Percentiles rank a stretch among this genome's conserved stretches.
Evolutionary conservation across 495 filamentous ascomycete species (phyloP).

Genomic region (Annulohypoxylon bovei): DNA sequence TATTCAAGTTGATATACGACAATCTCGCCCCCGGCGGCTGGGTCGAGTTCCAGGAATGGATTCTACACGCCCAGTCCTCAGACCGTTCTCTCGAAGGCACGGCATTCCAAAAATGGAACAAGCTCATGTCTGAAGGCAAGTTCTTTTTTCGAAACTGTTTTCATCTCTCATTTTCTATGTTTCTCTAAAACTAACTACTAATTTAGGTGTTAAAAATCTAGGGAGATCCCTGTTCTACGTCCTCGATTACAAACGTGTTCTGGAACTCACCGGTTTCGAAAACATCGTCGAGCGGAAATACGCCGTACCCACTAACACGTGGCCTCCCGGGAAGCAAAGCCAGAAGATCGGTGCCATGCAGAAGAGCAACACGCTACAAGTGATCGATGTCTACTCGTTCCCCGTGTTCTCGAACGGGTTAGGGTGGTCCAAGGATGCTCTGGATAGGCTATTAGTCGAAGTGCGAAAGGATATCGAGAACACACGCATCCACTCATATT

Average conservation of each 20-base stretch:
- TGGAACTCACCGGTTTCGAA: conserved; percentile 50
- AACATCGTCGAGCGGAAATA: conserved; percentile 48
- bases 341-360: conserved; percentile 61
- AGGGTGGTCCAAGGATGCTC: conserved; percentile 48
- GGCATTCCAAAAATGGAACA: conserved; percentile 46
- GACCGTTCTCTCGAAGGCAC: conserved; percentile 52
- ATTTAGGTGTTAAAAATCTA: conserved; percentile 34
- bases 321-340: conserved; percentile 56
- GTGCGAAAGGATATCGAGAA: conserved; percentile 46
- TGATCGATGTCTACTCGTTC: conserved; percentile 48
- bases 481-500: conserved; percentile 46
- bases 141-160: neutral
- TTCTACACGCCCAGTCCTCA: conserved; percentile 51
- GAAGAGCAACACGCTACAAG: conserved; percentile 46
- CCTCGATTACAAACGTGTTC: conserved; percentile 43
- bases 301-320: conserved; percentile 52
- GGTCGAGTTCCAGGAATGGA: conserved; percentile 65
- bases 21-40: conserved; percentile 65
- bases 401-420: conserved; percentile 46
- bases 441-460: conserved; percentile 40
- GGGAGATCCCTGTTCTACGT: conserved; percentile 49
- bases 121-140: conserved; percentile 45
- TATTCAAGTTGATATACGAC: conserved; percentile 41
- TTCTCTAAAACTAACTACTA: conserved; percentile 5
- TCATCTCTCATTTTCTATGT: neutral